These are phyloP conservation scores for Diatrype stigma DNA, from an alignment of 2,329 filamentous ascomycete species.

Conservation along the genomic window DNA sequence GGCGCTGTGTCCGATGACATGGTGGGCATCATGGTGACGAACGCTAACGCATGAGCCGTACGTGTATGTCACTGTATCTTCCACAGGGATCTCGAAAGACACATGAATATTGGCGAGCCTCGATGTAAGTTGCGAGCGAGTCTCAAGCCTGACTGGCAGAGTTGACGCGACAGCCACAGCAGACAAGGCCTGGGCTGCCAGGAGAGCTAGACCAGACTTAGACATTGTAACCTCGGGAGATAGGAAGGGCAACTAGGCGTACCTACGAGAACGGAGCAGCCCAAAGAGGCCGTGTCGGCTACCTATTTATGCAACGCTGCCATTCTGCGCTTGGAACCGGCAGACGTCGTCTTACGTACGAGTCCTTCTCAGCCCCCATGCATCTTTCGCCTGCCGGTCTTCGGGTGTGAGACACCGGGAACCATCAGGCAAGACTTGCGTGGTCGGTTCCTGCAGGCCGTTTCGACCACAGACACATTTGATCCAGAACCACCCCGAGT, in stretches of 20 bases:
- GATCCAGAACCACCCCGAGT: no score
- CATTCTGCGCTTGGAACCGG: background rate
- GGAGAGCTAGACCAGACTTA: background rate
- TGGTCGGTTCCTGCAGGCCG: no score
- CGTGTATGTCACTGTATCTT: constrained; percentile 26
- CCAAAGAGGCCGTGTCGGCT: background rate
- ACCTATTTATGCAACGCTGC: background rate
- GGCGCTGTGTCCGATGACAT: constrained; percentile 18
- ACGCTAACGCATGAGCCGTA: constrained; percentile 27
- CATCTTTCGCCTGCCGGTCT: background rate
- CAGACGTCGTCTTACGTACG: background rate
- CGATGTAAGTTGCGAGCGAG: constrained; percentile 28
- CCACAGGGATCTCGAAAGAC: constrained; percentile 16
- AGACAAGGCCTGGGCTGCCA: background rate
- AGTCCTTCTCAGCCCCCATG: background rate
- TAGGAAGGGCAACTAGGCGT: background rate
- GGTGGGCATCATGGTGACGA: constrained; percentile 19
- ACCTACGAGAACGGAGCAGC: background rate
- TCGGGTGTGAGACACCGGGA: background rate
- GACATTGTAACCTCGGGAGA: background rate
- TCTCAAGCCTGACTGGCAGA: constrained; percentile 31
- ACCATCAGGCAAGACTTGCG: background rate
- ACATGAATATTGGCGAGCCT: constrained; percentile 31
- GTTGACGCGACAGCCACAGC: background rate
- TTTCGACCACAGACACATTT: no score